phyloP scores from a whole-genome alignment of 495 filamentous ascomycete species.

The Trichodelitschia bisporula region DNA sequence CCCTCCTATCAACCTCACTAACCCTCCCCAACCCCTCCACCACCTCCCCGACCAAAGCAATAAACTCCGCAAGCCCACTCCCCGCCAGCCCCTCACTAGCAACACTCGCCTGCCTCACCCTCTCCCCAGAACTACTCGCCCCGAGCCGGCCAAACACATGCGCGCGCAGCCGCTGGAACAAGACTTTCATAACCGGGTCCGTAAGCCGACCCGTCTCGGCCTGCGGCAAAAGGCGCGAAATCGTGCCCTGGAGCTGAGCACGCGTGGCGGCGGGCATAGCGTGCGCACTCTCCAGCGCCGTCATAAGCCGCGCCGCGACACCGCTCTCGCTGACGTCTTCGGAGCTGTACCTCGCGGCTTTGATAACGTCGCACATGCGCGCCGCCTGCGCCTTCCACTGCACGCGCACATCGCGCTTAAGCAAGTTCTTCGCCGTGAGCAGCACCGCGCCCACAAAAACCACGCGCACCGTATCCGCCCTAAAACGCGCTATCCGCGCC shows the following conservation, averaged over 20 bases:
- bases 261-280: constrained; percentile 50
- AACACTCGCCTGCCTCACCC: constrained; percentile 53
- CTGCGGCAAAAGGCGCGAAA: constrained; percentile 29
- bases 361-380: constrained; percentile 30
- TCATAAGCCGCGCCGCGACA: constrained; percentile 24
- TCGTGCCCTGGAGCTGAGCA: constrained; percentile 27
- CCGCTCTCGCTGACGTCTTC: not conserved
- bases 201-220: constrained; percentile 21
- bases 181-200: constrained; percentile 60
- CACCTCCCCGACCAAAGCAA: constrained; percentile 56
- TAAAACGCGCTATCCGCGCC: constrained; percentile 39
- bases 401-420: constrained; percentile 73
- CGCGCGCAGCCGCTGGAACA: constrained; percentile 46
- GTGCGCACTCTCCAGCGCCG: constrained; percentile 53
- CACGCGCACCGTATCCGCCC: constrained; percentile 43
- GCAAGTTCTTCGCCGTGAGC: constrained; percentile 78
- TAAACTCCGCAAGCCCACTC: constrained; percentile 70
- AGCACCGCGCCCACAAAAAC: constrained; percentile 62
- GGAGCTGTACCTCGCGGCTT: constrained; percentile 17
- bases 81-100: constrained; percentile 63
- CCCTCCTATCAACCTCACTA: constrained; percentile 51
- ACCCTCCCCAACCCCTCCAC: constrained; percentile 58
- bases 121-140: constrained; percentile 53
- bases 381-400: constrained; percentile 76
- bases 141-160: constrained; percentile 58